Conservation (phyloP, 768 basidiomycete genomes). For the Cystobasidium tubakii region DNA sequence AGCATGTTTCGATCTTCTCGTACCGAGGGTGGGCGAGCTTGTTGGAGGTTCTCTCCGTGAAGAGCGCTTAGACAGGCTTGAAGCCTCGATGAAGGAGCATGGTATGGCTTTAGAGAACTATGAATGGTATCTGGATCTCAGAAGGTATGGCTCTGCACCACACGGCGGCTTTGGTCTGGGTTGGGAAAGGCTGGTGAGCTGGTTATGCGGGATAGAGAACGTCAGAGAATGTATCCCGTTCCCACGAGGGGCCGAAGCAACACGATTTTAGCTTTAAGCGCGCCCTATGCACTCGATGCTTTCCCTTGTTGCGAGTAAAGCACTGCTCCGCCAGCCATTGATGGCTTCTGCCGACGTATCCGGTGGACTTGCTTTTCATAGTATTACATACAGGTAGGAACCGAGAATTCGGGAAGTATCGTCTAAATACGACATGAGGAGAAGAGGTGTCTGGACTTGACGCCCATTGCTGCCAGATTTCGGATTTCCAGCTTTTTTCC, state of each 20-base stretch:
- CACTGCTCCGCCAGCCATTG: not conserved
- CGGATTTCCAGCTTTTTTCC: not conserved
- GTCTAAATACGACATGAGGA: not conserved
- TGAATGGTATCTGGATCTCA: slow-evolving; percentile 68
- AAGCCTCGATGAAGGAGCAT: slow-evolving; percentile 54
- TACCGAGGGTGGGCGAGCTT: slow-evolving; percentile 81
- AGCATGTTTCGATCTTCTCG: slow-evolving; percentile 91
- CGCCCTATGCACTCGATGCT: not conserved
- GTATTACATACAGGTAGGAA: not conserved
- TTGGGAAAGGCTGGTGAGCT: slow-evolving; percentile 81
- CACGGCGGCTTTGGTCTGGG: slow-evolving; percentile 96
- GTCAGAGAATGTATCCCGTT: slow-evolving; percentile 88
- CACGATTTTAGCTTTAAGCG: slow-evolving; percentile 9
- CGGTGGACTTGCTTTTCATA: not conserved
- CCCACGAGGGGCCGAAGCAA: slow-evolving; percentile 56
- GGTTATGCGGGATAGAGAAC: slow-evolving; percentile 80
- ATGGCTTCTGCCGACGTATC: not conserved
- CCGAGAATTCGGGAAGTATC: not conserved
- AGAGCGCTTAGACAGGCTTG: slow-evolving; percentile 60
- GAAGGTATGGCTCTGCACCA: slow-evolving; percentile 76
- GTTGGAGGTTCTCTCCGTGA: slow-evolving; percentile 84
- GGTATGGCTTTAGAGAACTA: slow-evolving; percentile 53
- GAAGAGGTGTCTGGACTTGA: not conserved
- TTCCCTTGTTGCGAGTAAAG: not conserved
- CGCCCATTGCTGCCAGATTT: not conserved